Base-by-base conservation (phyloP, 176 grass and related monocot genomes). In the Bolboschoenus planiculmis region DNA sequence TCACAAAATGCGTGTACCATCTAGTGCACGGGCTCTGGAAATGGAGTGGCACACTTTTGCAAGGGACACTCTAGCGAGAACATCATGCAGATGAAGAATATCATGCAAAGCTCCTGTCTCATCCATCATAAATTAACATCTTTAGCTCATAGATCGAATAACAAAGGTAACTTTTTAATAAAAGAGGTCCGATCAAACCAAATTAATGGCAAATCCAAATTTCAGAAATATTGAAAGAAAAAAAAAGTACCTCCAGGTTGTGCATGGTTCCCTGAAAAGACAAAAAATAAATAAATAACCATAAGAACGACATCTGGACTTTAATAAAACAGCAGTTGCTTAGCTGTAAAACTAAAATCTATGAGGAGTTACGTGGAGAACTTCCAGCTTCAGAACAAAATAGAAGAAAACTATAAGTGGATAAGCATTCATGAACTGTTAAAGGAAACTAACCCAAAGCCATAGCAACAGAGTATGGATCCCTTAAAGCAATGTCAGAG, bases 51-150 rank as follows among this genome's bases (percentile, higher is more conserved):
- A 99, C 82, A 99, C 56, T 63, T 86, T 95, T 86, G 96, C 96
- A 78, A 99, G 96, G 83, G 92, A 99, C 81, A 99, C 91, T 78
- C 96, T 93, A 81, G 96, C 93, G 74, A 99, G 90, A 84, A 95
- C 96, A 86, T 99, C 96, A 89, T 99, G 96, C 81, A 99, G 85
- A 91, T 95, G 96, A 89, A 99, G 96, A 83, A 99, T 90, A 84
- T 99, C 96, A 56, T 93, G 93, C 79, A 99, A 90, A 84, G 96
- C 96, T 66, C 95, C 95, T 98, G 87, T 82, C 68, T 88, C 82
- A 82, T 93, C 81, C 86, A 66, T 87, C 86, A 66, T 87, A 33
- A 92, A 80, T 86, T 4, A n/a, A 57, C 68, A 86, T 84, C 20
- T 26, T 87, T 63, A 82, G 31, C 26, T 64, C 87, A 91, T 43